These are phyloP conservation scores for Rhododendron ferrugineum DNA, from an alignment of 148 eudicot species.

Conservation along the genomic window DNA sequence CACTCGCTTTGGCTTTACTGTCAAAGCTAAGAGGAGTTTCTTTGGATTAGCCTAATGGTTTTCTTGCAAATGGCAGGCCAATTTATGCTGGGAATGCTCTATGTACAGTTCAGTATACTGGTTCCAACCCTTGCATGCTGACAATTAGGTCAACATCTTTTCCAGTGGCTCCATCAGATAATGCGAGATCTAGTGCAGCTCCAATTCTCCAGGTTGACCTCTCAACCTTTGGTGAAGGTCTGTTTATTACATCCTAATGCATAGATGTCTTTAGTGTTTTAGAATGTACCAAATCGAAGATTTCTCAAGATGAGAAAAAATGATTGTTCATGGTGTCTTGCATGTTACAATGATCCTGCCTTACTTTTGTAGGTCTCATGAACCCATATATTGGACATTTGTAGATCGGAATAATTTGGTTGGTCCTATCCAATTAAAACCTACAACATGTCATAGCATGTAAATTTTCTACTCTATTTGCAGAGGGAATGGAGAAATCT, in stretches of 20 bases:
- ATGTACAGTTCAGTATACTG: constrained; percentile 67
- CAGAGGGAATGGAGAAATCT: constrained; percentile 58
- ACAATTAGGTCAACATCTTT: constrained; percentile 85
- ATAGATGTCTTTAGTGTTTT: neutral
- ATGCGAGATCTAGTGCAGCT: constrained; percentile 46
- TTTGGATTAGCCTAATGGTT: neutral
- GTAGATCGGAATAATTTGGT: constrained; percentile 4
- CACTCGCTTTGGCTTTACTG: neutral
- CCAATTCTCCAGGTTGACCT: constrained; percentile 77
- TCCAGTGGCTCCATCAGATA: constrained; percentile 40
- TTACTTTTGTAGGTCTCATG: neutral
- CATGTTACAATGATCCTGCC: neutral
- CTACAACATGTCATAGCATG: neutral
- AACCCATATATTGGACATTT: neutral
- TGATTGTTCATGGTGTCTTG: neutral
- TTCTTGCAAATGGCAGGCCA: constrained; percentile 55
- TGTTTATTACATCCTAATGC: constrained; percentile 30
- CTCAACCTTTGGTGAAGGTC: constrained; percentile 82
- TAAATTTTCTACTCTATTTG: constrained; percentile 17
- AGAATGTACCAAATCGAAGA: neutral
- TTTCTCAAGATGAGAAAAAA: neutral
- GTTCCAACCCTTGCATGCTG: constrained; percentile 75
- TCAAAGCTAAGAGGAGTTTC: constrained; percentile 1
- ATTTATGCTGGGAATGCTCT: constrained; percentile 98
- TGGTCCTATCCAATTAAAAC: neutral